A percentile compares a stretch with the other conserved stretches of the same genome.
Evolutionary conservation across 208 protist species (phyloP).

Genomic region (Wallacemonas sp.): DNA sequence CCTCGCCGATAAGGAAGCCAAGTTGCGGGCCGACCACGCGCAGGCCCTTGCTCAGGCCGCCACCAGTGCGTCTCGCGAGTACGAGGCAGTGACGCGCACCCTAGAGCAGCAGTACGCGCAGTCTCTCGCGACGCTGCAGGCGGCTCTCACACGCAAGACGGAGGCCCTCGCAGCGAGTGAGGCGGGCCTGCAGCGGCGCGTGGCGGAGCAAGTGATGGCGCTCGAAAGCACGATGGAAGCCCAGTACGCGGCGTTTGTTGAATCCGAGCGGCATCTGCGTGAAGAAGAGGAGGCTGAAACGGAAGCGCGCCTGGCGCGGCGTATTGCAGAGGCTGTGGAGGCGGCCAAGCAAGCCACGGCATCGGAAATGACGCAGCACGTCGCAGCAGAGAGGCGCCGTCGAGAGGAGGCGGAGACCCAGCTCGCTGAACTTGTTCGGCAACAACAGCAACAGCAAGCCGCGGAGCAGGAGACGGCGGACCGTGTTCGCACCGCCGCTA

Average conservation of each 20-base stretch:
- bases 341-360: constrained; percentile 13
- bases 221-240: constrained; percentile 25
- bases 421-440: background rate
- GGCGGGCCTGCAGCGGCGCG: constrained; percentile 23
- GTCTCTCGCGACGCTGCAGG: constrained; percentile 28
- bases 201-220: constrained; percentile 21
- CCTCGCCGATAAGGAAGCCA: background rate
- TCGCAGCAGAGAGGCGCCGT: background rate
- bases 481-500: too few relatives aligned
- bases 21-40: constrained; percentile 4
- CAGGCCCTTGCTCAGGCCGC: background rate
- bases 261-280: constrained; percentile 5
- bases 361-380: background rate
- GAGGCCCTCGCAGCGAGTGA: constrained; percentile 21
- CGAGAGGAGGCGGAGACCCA: constrained; percentile 7
- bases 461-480: too few relatives aligned
- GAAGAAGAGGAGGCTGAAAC: constrained; percentile 22
- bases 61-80: background rate
- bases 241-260: constrained; percentile 23
- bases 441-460: background rate
- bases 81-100: background rate
- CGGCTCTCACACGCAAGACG: constrained; percentile 29
- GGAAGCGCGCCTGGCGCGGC: background rate
- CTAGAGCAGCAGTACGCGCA: constrained; percentile 34
- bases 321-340: constrained; percentile 5